Percentiles rank a stretch among this genome's conserved stretches.
Evolutionary conservation across 2,329 filamentous ascomycete genomes (phyloP).

Genomic region (Xylariaceae sp.): DNA sequence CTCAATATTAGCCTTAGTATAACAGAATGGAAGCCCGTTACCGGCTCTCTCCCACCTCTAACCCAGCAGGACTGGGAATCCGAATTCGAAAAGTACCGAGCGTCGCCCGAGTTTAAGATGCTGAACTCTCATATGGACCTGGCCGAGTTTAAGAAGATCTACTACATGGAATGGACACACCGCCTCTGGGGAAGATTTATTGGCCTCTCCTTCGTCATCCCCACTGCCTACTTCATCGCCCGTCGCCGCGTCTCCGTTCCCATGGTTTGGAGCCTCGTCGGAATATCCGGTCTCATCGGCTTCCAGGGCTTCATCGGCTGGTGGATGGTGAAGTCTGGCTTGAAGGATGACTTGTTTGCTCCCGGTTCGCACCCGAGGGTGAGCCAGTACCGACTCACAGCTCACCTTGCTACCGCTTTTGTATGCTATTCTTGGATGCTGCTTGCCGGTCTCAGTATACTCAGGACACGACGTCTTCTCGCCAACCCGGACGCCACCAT

Average conservation of each 20-base stretch:
- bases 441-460: slow-evolving; percentile 81
- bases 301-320: slow-evolving; percentile 96
- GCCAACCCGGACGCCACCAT: slow-evolving; percentile 69
- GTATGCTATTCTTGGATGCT: slow-evolving; percentile 95
- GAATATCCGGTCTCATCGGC: slow-evolving; percentile 88
- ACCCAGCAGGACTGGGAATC: slow-evolving; percentile 83
- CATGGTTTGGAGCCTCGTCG: slow-evolving; percentile 79
- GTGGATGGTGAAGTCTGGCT: slow-evolving; percentile 99
- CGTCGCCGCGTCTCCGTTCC: slow-evolving; percentile 76
- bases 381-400: slow-evolving; percentile 89
- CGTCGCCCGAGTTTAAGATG: slow-evolving; percentile 89
- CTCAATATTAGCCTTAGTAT: slow-evolving; percentile 77
- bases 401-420: slow-evolving; percentile 90
- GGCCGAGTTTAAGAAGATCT: slow-evolving; percentile 96
- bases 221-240: slow-evolving; percentile 86
- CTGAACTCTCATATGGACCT: slow-evolving; percentile 94
- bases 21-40: slow-evolving; percentile 98
- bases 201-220: slow-evolving; percentile 86
- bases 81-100: slow-evolving; percentile 91
- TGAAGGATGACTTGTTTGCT: slow-evolving; percentile 95
- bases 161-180: slow-evolving; percentile 99
- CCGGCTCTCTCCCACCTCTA: slow-evolving; percentile 85
- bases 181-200: slow-evolving; percentile 93
- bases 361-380: slow-evolving; percentile 90
- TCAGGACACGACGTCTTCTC: slow-evolving; percentile 78